Conservation (phyloP, 352 stramenopile species). For the Pythium dissimile region DNA sequence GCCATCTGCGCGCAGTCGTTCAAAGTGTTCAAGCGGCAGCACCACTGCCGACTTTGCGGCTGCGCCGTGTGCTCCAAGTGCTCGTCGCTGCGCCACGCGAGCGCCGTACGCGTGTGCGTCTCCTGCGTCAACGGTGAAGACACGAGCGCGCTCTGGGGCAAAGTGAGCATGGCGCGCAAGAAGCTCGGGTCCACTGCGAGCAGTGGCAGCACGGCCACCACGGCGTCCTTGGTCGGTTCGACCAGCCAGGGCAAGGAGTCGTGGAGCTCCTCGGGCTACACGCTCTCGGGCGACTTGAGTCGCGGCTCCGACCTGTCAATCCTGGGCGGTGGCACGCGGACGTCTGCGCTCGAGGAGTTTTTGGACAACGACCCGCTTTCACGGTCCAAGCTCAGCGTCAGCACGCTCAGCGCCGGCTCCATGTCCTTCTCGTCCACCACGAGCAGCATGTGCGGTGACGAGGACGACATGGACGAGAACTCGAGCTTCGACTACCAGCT, state of each 20-base stretch:
- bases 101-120: constrained; percentile 52
- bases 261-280: constrained; percentile 24
- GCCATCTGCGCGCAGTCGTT: constrained; percentile 62
- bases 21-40: constrained; percentile 63
- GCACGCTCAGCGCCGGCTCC: constrained; percentile 5
- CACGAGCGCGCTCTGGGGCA: constrained; percentile 30
- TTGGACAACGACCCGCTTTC: constrained; percentile 9
- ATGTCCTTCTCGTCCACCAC: constrained; percentile 12
- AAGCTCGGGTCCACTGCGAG: constrained; percentile 19
- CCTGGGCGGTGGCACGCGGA: constrained; percentile 7
- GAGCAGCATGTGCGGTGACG: constrained; percentile 30
- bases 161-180: constrained; percentile 39
- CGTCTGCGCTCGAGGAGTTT: constrained; percentile 21
- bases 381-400: constrained; percentile 2
- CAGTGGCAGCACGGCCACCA: neutral
- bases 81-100: constrained; percentile 48
- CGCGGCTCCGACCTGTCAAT: neutral
- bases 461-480: constrained; percentile 58
- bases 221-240: constrained; percentile 6
- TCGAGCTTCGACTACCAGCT: constrained; percentile 63
- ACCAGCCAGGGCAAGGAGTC: constrained; percentile 24
- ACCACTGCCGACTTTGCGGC: constrained; percentile 80
- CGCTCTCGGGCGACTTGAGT: constrained; percentile 3
- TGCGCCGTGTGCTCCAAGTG: constrained; percentile 76
- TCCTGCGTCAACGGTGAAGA: constrained; percentile 72